Base-by-base conservation (phyloP, 768 basidiomycete genomes). In the Collybia nuda region DNA sequence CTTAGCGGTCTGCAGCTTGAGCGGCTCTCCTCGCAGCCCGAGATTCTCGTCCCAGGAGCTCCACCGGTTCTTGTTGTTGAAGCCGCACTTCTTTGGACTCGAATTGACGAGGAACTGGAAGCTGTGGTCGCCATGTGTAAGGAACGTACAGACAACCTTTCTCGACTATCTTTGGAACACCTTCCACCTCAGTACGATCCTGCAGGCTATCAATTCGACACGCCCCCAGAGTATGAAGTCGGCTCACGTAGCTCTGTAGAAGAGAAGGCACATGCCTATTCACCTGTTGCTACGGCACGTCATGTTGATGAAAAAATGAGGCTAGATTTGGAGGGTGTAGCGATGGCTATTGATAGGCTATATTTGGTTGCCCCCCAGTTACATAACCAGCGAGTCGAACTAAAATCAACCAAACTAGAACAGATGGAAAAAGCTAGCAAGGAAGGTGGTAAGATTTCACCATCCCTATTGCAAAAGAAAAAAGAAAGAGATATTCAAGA, bases 381-480 rank as follows among this genome's bases (percentile, higher is more conserved):
- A 37, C 82, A 88, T 52, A 88, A 95, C 63, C 96, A 99, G 66
- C 84, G 97, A 0, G 93, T 90, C n/a, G 94, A 95, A 64, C 80
- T 96, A 40, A 86, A 86, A 59, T 77, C 77, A 5, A 71, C 81
- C 21, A 89, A 91, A 62, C 58, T 85, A 12, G 79, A 79, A 11
- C 79, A 92, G 66, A 80, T 93, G 73, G 88, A 91, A 66, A 78
- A 78, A 39, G 91, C 89, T 4, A 70, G 81, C 39, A 69, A 68
- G 47, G 71, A 74, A 37, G 80, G 75, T 8, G 44, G 61, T 7
- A 52, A 62, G 24, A 50, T 53, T 5, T 54, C 58, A 19, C 48
- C 47, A 17, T 56, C 60, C 1, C 50, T 56, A 6, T 53, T 56
- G 35, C 67, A 61, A 57, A 73, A 75, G 58, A 76, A 77, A 22